phyloP scores from a whole-genome alignment of 73 alveolate species.

The Paramecium caudatum region DNA sequence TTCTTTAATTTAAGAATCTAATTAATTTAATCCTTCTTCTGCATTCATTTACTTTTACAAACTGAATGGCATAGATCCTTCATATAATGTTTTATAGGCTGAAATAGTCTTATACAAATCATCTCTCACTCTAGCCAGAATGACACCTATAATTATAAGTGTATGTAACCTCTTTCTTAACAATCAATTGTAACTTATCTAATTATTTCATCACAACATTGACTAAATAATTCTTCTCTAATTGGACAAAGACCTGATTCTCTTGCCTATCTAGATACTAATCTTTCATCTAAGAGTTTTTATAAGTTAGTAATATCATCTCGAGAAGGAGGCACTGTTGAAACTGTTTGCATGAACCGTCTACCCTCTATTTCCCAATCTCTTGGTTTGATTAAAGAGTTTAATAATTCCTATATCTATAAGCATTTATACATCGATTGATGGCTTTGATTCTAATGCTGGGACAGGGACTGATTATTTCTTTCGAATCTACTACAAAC shows the following conservation, averaged over 20 bases:
- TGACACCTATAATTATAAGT: conserved; percentile 70
- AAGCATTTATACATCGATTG: background rate
- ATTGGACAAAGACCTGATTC: conserved; percentile 93
- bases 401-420: conserved; percentile 82
- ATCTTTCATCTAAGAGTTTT: conserved; percentile 90
- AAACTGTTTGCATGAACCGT: conserved; percentile 91
- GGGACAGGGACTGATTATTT: conserved; percentile 42
- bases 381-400: conserved; percentile 91
- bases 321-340: conserved; percentile 91
- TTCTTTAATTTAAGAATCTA: background rate
- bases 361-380: conserved; percentile 92
- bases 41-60: conserved; percentile 38
- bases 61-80: conserved; percentile 64
- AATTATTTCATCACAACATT: conserved; percentile 91
- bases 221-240: conserved; percentile 92
- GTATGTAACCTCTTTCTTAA: conserved; percentile 87
- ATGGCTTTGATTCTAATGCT: conserved; percentile 17
- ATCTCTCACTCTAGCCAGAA: conserved; percentile 92
- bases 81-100: conserved; percentile 42
- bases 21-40: conserved; percentile 29
- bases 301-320: conserved; percentile 90
- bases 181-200: conserved; percentile 93
- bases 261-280: conserved; percentile 94
- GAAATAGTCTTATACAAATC: conserved; percentile 67
- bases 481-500: background rate